Percentiles rank a stretch among this genome's conserved stretches.
phyloP scores from a whole-genome alignment of 495 filamentous ascomycete species.

The Aspergillus ellipticus region DNA sequence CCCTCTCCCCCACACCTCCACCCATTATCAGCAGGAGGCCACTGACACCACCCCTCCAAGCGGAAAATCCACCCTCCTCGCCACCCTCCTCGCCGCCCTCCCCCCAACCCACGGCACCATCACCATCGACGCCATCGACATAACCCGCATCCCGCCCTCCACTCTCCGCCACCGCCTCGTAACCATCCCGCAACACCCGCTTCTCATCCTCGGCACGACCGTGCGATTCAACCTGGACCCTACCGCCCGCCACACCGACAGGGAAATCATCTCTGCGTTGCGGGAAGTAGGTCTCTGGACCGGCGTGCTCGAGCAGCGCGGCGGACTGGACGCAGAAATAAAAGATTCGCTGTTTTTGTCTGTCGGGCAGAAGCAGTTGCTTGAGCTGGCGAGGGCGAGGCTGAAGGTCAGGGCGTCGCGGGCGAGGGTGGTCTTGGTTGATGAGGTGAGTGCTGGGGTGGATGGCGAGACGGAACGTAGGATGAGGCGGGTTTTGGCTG shows the following conservation, averaged over 20 bases:
- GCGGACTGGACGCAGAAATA: background rate
- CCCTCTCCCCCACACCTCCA: too few relatives aligned
- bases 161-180: background rate
- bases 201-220: background rate
- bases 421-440: background rate
- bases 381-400: background rate
- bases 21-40: background rate
- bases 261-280: background rate
- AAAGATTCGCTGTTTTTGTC: background rate
- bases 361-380: background rate
- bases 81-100: background rate
- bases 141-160: background rate
- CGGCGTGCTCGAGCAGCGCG: background rate
- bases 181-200: constrained; percentile 1
- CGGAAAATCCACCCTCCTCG: background rate
- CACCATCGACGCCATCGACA: background rate
- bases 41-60: too few relatives aligned
- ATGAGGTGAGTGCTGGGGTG: background rate
- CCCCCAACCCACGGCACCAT: background rate
- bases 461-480: background rate
- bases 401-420: background rate
- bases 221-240: background rate
- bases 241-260: background rate
- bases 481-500: too few relatives aligned
- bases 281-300: background rate